phyloP scores from a whole-genome alignment of 2,329 filamentous ascomycete species.

The Calonectria henricotiae region DNA sequence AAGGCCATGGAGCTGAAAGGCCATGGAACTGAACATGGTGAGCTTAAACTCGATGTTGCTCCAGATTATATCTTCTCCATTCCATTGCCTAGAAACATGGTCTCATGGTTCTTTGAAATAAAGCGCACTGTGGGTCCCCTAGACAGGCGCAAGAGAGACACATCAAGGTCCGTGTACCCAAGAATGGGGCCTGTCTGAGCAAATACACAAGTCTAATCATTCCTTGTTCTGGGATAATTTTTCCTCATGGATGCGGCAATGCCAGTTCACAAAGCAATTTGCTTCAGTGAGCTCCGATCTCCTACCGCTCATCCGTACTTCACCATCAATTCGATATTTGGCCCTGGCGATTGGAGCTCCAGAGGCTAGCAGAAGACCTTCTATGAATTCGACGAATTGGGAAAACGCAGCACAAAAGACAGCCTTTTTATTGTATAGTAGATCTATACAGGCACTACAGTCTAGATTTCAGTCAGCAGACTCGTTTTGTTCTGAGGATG shows the following conservation, averaged over 20 bases:
- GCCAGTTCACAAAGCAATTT: conserved; percentile 46
- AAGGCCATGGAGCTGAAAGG: too few species aligned
- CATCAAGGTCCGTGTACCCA: conserved; percentile 47
- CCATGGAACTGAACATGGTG: too few species aligned
- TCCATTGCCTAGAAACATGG: too few species aligned
- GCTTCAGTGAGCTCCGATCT: conserved; percentile 31
- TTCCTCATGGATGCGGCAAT: conserved; percentile 38
- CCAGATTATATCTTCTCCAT: too few species aligned
- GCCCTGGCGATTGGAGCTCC: conserved; percentile 51
- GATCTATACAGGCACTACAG: conserved; percentile 42
- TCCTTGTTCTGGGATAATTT: conserved; percentile 42
- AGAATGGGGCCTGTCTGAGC: neutral
- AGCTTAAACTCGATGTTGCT: too few species aligned
- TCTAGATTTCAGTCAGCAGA: conserved; percentile 22
- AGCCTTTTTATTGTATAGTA: conserved; percentile 45
- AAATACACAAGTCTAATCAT: conserved; percentile 4
- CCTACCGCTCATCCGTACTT: conserved; percentile 42
- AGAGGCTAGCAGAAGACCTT: conserved; percentile 45
- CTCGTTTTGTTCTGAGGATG: conserved; percentile 19
- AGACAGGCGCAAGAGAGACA: conserved; percentile 49
- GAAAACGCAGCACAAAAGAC: conserved; percentile 1
- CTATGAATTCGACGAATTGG: neutral
- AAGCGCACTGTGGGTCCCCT: conserved; percentile 49
- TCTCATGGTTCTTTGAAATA: neutral
- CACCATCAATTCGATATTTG: conserved; percentile 39